These are phyloP conservation scores for Phytopythium boreale DNA, from an alignment of 352 stramenopile genomes.

Conservation along the genomic window DNA sequence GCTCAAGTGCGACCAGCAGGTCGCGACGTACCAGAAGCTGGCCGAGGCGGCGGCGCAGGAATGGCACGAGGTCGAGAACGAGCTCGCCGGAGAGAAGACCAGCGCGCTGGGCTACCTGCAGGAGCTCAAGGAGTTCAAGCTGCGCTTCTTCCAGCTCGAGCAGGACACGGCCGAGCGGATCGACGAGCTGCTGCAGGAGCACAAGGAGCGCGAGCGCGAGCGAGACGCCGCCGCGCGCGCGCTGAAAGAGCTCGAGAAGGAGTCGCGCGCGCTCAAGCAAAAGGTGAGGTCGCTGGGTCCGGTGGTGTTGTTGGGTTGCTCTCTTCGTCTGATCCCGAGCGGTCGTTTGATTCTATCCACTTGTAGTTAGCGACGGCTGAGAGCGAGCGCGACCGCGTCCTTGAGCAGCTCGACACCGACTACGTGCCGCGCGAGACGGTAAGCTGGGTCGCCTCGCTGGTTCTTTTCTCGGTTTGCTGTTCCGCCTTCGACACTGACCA, in stretches of 20 bases:
- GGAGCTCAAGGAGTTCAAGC: constrained; percentile 76
- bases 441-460: not conserved
- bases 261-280: constrained; percentile 28
- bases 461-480: not conserved
- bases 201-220: constrained; percentile 46
- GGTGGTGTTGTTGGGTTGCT: not conserved
- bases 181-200: constrained; percentile 58
- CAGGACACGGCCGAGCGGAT: constrained; percentile 57
- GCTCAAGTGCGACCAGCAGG: constrained; percentile 47
- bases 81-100: constrained; percentile 51
- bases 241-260: constrained; percentile 23
- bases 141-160: constrained; percentile 63
- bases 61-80: constrained; percentile 69
- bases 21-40: constrained; percentile 63
- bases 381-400: constrained; percentile 24
- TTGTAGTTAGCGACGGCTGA: constrained; percentile 31
- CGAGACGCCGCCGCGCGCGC: constrained; percentile 16
- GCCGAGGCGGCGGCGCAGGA: constrained; percentile 57
- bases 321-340: not conserved
- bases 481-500: not conserved
- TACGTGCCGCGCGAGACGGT: constrained; percentile 54
- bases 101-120: constrained; percentile 48
- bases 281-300: constrained; percentile 24
- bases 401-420: constrained; percentile 46
- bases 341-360: constrained; percentile 3